Percentiles rank a stretch among this genome's conserved stretches.
Conservation (phyloP, 176 grass and related monocot genomes). For the Typha latifolia region DNA sequence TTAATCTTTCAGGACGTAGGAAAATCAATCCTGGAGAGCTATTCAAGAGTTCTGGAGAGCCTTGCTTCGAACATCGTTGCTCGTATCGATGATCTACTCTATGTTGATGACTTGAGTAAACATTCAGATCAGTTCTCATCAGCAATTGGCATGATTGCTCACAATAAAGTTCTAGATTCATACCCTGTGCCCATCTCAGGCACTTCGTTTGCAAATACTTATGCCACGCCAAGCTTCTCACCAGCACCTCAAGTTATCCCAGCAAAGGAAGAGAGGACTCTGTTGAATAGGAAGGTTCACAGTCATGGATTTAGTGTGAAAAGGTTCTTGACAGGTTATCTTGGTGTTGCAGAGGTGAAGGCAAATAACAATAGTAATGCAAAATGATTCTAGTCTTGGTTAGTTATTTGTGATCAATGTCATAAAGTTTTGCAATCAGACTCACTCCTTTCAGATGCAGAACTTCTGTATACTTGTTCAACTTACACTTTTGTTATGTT, state of each 20-base stretch:
- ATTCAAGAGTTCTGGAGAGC: slow-evolving; percentile 93
- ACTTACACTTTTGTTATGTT: too few relatives aligned
- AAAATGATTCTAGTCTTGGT: background rate
- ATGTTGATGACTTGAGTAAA: slow-evolving; percentile 58
- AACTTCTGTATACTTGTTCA: too few relatives aligned
- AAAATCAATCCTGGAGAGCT: slow-evolving; percentile 83
- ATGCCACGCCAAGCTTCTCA: slow-evolving; percentile 67
- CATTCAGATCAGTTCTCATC: slow-evolving; percentile 40
- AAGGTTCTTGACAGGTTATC: slow-evolving; percentile 50
- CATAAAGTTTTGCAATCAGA: slow-evolving; percentile 18
- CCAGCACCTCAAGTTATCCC: slow-evolving; percentile 43
- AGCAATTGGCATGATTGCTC: slow-evolving; percentile 32
- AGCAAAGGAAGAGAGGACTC: slow-evolving; percentile 36
- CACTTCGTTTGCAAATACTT: slow-evolving; percentile 58
- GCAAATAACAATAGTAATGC: slow-evolving; percentile 29
- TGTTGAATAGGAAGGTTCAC: slow-evolving; percentile 31
- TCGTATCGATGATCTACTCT: slow-evolving; percentile 81
- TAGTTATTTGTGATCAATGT: slow-evolving; percentile 30
- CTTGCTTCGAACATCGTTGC: slow-evolving; percentile 73
- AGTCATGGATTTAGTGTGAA: slow-evolving; percentile 39
- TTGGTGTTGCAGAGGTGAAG: slow-evolving; percentile 28
- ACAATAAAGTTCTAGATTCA: slow-evolving; percentile 39
- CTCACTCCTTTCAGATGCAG: too few relatives aligned
- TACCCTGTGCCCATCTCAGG: slow-evolving; percentile 71
- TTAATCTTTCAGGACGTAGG: slow-evolving; percentile 57